Evolutionary conservation across 2,329 filamentous ascomycete genomes (phyloP).

Genomic region (Aspergillus aculeatus): DNA sequence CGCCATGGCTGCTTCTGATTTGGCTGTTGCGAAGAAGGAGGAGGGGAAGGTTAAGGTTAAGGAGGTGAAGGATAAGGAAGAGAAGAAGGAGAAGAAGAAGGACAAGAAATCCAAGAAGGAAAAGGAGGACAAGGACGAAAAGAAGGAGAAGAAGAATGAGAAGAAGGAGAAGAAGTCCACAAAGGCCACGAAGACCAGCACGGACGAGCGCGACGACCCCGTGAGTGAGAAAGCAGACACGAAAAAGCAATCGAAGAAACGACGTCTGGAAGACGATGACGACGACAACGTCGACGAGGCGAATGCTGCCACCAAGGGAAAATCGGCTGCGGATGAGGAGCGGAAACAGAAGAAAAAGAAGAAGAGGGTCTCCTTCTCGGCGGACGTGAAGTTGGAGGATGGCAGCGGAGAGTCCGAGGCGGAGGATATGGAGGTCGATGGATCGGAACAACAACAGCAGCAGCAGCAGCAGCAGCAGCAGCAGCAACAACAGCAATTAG

Average conservation of each 20-base stretch:
- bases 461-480: too few species aligned
- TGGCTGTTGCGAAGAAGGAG: background rate
- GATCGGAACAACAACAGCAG: constrained; percentile 4
- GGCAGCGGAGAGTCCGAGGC: constrained; percentile 45
- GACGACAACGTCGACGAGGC: background rate
- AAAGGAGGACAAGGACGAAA: background rate
- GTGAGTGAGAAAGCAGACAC: constrained; percentile 12
- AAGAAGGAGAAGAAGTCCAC: constrained; percentile 7
- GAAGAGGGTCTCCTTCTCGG: constrained; percentile 65
- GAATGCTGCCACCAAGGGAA: constrained; percentile 4
- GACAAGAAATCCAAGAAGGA: background rate
- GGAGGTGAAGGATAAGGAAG: background rate
- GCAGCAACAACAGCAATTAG: background rate
- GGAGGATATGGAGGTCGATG: constrained; percentile 5
- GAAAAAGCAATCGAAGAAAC: constrained; percentile 23
- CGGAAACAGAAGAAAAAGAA: constrained; percentile 22
- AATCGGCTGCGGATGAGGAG: background rate
- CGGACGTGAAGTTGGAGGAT: constrained; percentile 61
- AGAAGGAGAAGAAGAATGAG: constrained; percentile 11
- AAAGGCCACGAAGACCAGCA: constrained; percentile 17
- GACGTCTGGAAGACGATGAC: constrained; percentile 20
- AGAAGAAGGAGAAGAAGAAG: background rate
- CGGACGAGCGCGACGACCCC: background rate
- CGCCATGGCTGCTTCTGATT: background rate
- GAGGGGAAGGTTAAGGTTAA: background rate